Percentiles rank a stretch among this genome's conserved stretches.
Conservation (phyloP, 2,329 filamentous ascomycete genomes). For the Verticillium longisporum region DNA sequence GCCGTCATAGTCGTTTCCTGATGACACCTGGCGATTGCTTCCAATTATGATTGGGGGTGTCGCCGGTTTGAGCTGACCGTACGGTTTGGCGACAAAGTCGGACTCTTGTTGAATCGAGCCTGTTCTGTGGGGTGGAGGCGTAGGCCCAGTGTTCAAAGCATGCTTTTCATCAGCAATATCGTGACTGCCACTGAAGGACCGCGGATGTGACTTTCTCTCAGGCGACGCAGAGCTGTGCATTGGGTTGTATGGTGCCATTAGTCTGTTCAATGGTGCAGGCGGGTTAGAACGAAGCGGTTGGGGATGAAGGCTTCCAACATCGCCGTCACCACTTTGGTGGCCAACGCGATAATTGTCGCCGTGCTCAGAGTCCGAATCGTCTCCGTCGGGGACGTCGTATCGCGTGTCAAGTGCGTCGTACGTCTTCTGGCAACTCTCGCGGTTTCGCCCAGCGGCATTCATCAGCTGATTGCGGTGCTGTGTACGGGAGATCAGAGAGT, state of each 20-base stretch:
- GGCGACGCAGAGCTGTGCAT: constrained; percentile 27
- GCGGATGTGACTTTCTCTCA: constrained; percentile 38
- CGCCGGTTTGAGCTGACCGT: constrained; percentile 47
- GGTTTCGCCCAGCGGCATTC: constrained; percentile 23
- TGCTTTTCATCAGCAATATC: constrained; percentile 37
- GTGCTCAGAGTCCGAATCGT: constrained; percentile 32
- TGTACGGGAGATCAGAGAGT: constrained; percentile 47
- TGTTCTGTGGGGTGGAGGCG: constrained; percentile 22
- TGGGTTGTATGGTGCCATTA: constrained; percentile 23
- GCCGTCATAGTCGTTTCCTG: constrained; percentile 48
- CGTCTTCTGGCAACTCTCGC: constrained; percentile 19
- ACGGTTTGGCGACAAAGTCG: constrained; percentile 47
- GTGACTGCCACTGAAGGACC: constrained; percentile 32
- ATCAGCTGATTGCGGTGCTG: constrained; percentile 41
- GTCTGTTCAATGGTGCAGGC: constrained; percentile 6
- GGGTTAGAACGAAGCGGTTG: constrained; percentile 51
- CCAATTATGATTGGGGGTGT: constrained; percentile 49
- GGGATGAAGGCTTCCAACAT: constrained; percentile 26
- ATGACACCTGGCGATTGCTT: constrained; percentile 45
- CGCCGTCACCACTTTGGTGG: constrained; percentile 17
- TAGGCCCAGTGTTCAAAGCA: neutral
- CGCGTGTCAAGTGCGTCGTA: constrained; percentile 42
- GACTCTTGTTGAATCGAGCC: constrained; percentile 43
- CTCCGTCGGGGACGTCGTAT: constrained; percentile 33
- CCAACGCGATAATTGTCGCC: constrained; percentile 22